phyloP scores from a whole-genome alignment of 345 rosid species.

The Ceriops decandra region DNA sequence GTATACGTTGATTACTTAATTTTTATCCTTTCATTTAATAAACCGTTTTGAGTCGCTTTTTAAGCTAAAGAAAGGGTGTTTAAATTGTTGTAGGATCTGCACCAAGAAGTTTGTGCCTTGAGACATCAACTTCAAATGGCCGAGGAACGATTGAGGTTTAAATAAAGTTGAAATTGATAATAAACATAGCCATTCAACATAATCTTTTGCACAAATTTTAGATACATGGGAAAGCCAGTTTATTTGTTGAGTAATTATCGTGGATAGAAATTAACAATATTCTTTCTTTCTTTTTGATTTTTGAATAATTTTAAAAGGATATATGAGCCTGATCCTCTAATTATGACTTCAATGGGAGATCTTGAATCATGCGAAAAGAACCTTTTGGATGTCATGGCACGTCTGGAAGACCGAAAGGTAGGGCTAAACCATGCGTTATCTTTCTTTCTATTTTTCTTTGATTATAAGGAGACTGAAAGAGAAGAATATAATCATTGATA shows the following conservation, averaged over 20 bases:
- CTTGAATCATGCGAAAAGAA: slow-evolving; percentile 42
- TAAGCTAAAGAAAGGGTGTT: neutral
- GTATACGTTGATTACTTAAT: too few relatives aligned
- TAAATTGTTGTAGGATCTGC: slow-evolving; percentile 19
- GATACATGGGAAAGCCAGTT: too few relatives aligned
- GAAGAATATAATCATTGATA: too few relatives aligned
- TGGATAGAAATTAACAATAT: neutral
- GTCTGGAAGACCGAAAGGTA: slow-evolving; percentile 36
- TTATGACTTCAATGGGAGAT: slow-evolving; percentile 26
- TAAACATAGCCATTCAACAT: too few relatives aligned
- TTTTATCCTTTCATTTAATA: neutral
- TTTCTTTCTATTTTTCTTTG: too few relatives aligned
- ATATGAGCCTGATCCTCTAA: slow-evolving; percentile 31
- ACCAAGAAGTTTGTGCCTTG: slow-evolving; percentile 29
- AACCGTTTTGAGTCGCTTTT: neutral
- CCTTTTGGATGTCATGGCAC: slow-evolving; percentile 35
- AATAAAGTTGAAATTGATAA: neutral
- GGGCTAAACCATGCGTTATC: neutral
- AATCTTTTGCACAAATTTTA: too few relatives aligned
- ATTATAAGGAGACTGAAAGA: too few relatives aligned
- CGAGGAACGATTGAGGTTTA: slow-evolving; percentile 37
- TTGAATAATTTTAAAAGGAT: slow-evolving; percentile 16
- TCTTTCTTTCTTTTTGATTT: neutral
- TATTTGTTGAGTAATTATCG: neutral
- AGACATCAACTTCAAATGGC: slow-evolving; percentile 35